These are phyloP conservation scores for Sporothrix sp. DNA, from an alignment of 2,329 filamentous ascomycete genomes.

Conservation along the genomic window DNA sequence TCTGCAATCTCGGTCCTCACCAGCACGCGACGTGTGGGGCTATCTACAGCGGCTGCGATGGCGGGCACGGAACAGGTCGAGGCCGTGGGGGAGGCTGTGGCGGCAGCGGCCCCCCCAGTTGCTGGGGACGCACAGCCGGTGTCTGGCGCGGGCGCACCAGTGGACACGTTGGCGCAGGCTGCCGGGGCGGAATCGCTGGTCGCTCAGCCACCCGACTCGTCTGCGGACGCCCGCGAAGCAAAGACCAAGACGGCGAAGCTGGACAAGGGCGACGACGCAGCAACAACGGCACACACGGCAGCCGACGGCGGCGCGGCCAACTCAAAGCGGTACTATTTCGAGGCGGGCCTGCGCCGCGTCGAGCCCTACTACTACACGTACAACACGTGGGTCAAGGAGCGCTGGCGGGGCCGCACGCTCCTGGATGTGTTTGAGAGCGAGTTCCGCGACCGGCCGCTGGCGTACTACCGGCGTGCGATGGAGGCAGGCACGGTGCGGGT, in stretches of 20 bases:
- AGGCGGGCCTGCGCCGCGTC: constrained; percentile 74
- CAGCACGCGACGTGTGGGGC: neutral
- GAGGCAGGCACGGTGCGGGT: constrained; percentile 67
- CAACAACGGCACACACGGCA: neutral
- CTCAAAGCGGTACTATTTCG: constrained; percentile 66
- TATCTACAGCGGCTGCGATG: neutral
- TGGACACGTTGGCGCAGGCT: too few relatives aligned
- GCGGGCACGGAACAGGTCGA: neutral
- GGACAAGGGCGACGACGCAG: neutral
- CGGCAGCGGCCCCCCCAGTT: too few relatives aligned
- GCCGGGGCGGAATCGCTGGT: too few relatives aligned
- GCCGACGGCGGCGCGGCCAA: neutral
- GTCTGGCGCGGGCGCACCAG: too few relatives aligned
- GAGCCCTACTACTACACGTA: constrained; percentile 87
- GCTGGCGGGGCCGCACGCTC: constrained; percentile 75
- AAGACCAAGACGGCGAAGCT: neutral
- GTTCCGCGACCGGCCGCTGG: constrained; percentile 75
- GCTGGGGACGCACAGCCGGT: too few relatives aligned
- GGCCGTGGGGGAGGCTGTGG: neutral
- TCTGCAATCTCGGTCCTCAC: neutral
- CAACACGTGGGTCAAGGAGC: constrained; percentile 87
- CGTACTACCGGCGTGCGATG: constrained; percentile 85
- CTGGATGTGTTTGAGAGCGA: constrained; percentile 85
- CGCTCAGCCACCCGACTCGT: neutral
- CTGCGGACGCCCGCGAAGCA: neutral